These are phyloP conservation scores for Curvularia verruculosa DNA, from an alignment of 2,329 filamentous ascomycete genomes.

Conservation along the genomic window DNA sequence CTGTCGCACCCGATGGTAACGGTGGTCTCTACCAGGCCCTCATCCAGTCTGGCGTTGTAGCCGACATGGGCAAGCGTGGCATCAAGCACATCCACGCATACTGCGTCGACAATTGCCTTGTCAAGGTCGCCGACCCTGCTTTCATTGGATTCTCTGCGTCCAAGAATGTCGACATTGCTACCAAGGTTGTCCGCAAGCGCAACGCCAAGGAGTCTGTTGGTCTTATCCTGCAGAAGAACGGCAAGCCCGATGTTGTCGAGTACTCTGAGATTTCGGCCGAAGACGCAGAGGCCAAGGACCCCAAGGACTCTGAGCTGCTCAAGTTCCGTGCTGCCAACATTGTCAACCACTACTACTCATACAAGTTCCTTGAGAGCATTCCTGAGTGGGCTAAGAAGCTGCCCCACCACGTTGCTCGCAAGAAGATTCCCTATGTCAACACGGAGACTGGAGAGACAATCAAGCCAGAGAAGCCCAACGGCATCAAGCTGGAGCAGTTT, in stretches of 20 bases:
- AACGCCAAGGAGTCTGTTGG: conserved; percentile 95
- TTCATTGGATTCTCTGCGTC: conserved; percentile 93
- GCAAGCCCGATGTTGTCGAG: conserved; percentile 95
- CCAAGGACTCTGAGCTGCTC: conserved; percentile 78
- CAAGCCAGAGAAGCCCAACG: conserved; percentile 94
- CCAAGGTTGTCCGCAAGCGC: conserved; percentile 99
- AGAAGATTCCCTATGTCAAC: conserved; percentile 94
- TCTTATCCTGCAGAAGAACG: conserved; percentile 92
- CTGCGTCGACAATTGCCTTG: conserved; percentile 99
- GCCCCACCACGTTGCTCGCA: conserved; percentile 93
- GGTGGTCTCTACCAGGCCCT: conserved; percentile 95
- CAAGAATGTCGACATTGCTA: conserved; percentile 91
- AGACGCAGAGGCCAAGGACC: conserved; percentile 87
- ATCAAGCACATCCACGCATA: conserved; percentile 96
- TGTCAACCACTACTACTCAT: conserved; percentile 99
- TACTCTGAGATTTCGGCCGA: conserved; percentile 94
- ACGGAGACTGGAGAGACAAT: conserved; percentile 76
- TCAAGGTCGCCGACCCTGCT: conserved; percentile 94
- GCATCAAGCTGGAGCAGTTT: conserved; percentile 98
- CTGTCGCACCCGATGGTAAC: conserved; percentile 95
- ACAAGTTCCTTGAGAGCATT: conserved; percentile 88
- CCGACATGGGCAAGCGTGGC: conserved; percentile 86
- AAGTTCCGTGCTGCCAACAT: conserved; percentile 99
- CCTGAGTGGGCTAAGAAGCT: conserved; percentile 84
- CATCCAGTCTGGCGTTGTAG: conserved; percentile 76